A percentile compares a stretch with the other conserved stretches of the same genome.
phyloP scores from a whole-genome alignment of 257 asterid species.

The Vinca minor region DNA sequence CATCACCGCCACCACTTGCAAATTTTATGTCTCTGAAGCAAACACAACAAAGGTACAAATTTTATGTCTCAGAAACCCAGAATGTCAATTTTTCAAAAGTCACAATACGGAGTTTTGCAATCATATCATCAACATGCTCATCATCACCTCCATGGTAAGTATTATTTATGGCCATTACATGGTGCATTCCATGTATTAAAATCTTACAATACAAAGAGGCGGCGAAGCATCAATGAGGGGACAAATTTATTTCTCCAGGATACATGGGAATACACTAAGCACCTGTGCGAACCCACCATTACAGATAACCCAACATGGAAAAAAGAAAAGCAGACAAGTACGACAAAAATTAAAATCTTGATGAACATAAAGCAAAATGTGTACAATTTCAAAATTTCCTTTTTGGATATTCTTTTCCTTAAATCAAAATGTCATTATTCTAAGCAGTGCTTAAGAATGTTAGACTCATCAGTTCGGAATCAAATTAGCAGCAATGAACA shows the following conservation, averaged over 20 bases:
- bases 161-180: background rate
- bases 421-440: background rate
- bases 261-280: slow-evolving; percentile 8
- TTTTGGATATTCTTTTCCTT: background rate
- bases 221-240: background rate
- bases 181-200: background rate
- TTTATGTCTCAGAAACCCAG: background rate
- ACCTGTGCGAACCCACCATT: slow-evolving; percentile 45
- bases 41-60: background rate
- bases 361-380: background rate
- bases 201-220: background rate
- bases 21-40: too few relatives aligned
- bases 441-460: background rate
- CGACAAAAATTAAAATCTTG: background rate
- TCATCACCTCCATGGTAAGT: background rate
- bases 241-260: too few relatives aligned
- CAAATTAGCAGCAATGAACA: slow-evolving; percentile 91
- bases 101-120: background rate
- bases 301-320: background rate
- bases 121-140: background rate
- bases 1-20: too few relatives aligned
- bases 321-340: background rate
- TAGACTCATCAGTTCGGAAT: slow-evolving; percentile 68
- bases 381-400: background rate
- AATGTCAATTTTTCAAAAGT: background rate